Evolutionary conservation across 1,284 basidiomycete genomes (phyloP), one percentile per base, ranked within the genome.

Genomic region (Wallemia hederae): DNA sequence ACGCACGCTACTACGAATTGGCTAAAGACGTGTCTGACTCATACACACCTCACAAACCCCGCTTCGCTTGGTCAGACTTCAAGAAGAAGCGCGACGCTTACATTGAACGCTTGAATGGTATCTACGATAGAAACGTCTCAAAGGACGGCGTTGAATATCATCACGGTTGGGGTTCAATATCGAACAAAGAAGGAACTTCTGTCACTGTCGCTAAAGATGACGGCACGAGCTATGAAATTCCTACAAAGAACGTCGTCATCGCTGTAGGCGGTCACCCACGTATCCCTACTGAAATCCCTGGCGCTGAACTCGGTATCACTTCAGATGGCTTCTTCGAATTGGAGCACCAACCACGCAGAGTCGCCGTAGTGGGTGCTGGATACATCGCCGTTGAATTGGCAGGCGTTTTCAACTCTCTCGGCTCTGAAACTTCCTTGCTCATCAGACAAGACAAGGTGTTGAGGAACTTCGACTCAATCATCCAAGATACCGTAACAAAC

Each of bases 241-340:
- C 77, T 62, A 78, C 82, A 3, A 82, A 89, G 65, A 77, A 83
- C 62, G 80, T 94, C 66, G 79, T 80, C 65, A 74, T 99, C 63
- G 83, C 90, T 49, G 85, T 85, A 19, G 92, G 92, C 25, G 91
- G 94, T 0, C 74, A 77, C 26, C 92, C 92, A 0, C 81, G 78
- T 29, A 73, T 83, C 59, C 92, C 92, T 1, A 77, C 76, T 22
- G 87, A 96, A 29, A 83, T 98, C 62, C 88, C 89, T 17, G 94
- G 92, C 28, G 88, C 90, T 9, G 80, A 79, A 31, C 78, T 90
- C 62, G 94, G 90, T 55, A 91, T 89, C 67, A 75, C 82, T 71
- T 94, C 88, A 24, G 94, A 99, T 70, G 90, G 89, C 11, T 99
- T 98, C 76, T 99, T 99, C 68, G 87, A 81, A 55, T 79, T 98